Conservation (phyloP, 2,329 filamentous ascomycete genomes). For the Didymella keratinophila region DNA sequence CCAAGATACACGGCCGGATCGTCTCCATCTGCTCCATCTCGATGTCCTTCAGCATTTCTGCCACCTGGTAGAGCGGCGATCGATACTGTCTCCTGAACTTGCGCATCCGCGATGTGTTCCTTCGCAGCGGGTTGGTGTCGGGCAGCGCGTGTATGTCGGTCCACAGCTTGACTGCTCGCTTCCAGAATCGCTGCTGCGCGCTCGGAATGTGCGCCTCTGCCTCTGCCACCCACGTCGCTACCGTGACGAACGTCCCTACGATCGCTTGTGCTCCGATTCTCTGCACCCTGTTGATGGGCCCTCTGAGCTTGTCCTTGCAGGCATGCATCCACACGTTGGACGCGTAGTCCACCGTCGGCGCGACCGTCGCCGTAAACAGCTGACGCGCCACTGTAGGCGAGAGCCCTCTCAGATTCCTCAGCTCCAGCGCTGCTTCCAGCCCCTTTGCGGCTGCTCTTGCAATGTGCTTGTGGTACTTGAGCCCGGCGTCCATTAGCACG, state of each 20-base stretch:
- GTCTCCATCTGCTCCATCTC: neutral
- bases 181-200: constrained; percentile 22
- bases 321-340: neutral
- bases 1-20: constrained; percentile 17
- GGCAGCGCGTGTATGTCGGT: constrained; percentile 22
- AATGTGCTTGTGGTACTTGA: constrained; percentile 25
- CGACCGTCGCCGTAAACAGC: neutral
- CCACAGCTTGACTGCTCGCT: constrained; percentile 22
- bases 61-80: neutral
- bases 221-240: neutral
- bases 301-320: neutral
- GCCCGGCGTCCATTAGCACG: constrained; percentile 23
- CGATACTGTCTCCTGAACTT: neutral
- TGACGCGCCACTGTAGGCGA: constrained; percentile 20
- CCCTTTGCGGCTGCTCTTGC: constrained; percentile 22
- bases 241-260: neutral
- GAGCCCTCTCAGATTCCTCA: constrained; percentile 22
- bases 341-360: neutral
- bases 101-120: neutral
- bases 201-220: constrained; percentile 24
- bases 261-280: neutral
- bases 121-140: constrained; percentile 17
- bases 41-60: neutral
- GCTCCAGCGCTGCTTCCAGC: constrained; percentile 21
- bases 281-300: neutral